Conservation (phyloP, 169 alveolate species). For the Cryptosporidium sp. region DNA sequence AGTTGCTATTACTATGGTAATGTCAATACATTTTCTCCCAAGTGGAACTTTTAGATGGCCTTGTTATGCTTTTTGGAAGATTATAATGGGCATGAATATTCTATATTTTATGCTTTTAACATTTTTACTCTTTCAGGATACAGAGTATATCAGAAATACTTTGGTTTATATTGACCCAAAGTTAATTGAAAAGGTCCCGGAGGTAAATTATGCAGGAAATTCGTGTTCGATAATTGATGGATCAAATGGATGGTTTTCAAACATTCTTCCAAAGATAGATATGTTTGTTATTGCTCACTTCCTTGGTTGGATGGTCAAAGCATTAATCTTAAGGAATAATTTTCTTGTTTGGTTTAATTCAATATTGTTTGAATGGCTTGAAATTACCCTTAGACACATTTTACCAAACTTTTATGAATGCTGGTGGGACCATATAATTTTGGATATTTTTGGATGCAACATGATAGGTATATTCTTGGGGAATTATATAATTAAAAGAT, state of each 20-base stretch:
- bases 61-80: constrained; percentile 76
- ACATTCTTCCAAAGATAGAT: constrained; percentile 82
- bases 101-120: constrained; percentile 74
- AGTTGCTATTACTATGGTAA: not conserved
- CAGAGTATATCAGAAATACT: constrained; percentile 68
- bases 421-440: constrained; percentile 93
- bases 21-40: constrained; percentile 67
- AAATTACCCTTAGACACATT: constrained; percentile 89
- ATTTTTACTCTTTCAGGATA: constrained; percentile 79
- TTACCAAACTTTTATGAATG: constrained; percentile 93
- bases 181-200: constrained; percentile 85
- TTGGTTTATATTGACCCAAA: constrained; percentile 83
- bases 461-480: constrained; percentile 85
- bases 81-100: constrained; percentile 72
- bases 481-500: constrained; percentile 27
- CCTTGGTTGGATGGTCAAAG: constrained; percentile 89
- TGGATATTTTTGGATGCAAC: constrained; percentile 88
- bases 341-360: constrained; percentile 85
- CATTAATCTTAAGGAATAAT: constrained; percentile 88
- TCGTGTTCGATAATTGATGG: constrained; percentile 81
- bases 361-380: constrained; percentile 87
- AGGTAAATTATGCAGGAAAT: constrained; percentile 87
- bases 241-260: constrained; percentile 29
- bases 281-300: constrained; percentile 88
- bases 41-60: constrained; percentile 79